Conservation (phyloP, 2,329 filamentous ascomycete genomes). For the Calonectria hawksworthii region DNA sequence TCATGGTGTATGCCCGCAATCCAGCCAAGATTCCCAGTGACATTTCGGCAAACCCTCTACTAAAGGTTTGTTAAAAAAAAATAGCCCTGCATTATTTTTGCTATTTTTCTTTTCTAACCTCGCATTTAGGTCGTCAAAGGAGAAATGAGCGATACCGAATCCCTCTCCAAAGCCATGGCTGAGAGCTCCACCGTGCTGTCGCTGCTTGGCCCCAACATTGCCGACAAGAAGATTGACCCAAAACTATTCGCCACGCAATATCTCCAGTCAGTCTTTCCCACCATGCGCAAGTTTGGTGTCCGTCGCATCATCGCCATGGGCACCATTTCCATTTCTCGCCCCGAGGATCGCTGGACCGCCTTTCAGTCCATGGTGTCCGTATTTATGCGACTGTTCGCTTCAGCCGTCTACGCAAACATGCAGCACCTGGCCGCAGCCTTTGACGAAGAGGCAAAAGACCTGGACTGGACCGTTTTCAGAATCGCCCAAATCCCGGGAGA, state of each 20-base stretch:
- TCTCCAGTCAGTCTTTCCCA: constrained; percentile 7
- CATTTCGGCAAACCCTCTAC: neutral
- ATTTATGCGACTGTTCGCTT: constrained; percentile 29
- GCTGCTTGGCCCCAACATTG: constrained; percentile 24
- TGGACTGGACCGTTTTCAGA: constrained; percentile 49
- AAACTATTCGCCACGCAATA: constrained; percentile 14
- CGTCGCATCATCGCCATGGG: constrained; percentile 51
- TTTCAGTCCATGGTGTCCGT: constrained; percentile 24
- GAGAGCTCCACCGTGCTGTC: constrained; percentile 26
- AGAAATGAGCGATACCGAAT: constrained; percentile 35
- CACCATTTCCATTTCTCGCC: constrained; percentile 46
- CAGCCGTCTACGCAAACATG: constrained; percentile 37
- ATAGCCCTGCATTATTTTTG: no score
- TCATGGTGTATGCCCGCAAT: constrained; percentile 37
- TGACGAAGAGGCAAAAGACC: constrained; percentile 30
- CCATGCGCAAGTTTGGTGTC: constrained; percentile 28
- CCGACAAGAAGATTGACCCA: neutral
- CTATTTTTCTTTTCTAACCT: no score
- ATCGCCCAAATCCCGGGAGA: constrained; percentile 46
- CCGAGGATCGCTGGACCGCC: constrained; percentile 40
- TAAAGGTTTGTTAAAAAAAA: constrained; percentile 29
- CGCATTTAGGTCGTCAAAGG: constrained; percentile 42
- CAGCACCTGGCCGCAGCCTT: constrained; percentile 39
- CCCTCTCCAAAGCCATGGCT: constrained; percentile 12
- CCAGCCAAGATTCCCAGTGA: constrained; percentile 26